A percentile compares a stretch with the other conserved stretches of the same genome.
These are phyloP conservation scores for Termitomyces sp. DNA, from an alignment of 768 basidiomycete species.

Conservation along the genomic window DNA sequence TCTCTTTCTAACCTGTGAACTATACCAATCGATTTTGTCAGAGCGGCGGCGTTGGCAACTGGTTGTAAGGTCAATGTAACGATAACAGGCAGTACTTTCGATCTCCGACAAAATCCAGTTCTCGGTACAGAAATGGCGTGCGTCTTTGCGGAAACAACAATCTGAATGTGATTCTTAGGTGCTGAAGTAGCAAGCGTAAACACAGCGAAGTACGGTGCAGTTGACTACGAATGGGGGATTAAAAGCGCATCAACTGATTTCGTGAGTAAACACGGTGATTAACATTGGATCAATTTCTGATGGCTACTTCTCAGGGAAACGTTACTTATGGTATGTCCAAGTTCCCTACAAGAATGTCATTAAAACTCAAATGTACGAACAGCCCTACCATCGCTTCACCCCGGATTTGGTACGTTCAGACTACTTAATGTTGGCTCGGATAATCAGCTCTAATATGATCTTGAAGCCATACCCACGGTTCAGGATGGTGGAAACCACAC, in stretches of 20 bases:
- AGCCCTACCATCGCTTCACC: conserved; percentile 67
- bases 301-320: conserved; percentile 46
- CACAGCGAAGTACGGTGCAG: conserved; percentile 51
- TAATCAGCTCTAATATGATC: not conserved
- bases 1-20: not conserved
- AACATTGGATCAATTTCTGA: not conserved
- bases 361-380: not conserved
- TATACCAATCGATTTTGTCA: not conserved
- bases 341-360: not conserved
- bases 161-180: conserved; percentile 30
- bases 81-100: conserved; percentile 8
- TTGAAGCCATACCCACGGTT: conserved; percentile 68
- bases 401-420: conserved; percentile 52
- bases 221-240: conserved; percentile 67
- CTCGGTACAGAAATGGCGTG: conserved; percentile 30
- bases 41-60: conserved; percentile 18
- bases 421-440: not conserved
- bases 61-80: conserved; percentile 17
- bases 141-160: not conserved
- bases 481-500: conserved; percentile 77
- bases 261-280: conserved; percentile 36
- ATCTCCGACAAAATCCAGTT: conserved; percentile 25
- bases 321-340: conserved; percentile 57
- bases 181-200: conserved; percentile 60
- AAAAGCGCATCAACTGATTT: conserved; percentile 76